Percentiles rank a stretch among this genome's conserved stretches.
Conservation (phyloP, 2,329 filamentous ascomycete genomes). For the Emmonsia crescens region DNA sequence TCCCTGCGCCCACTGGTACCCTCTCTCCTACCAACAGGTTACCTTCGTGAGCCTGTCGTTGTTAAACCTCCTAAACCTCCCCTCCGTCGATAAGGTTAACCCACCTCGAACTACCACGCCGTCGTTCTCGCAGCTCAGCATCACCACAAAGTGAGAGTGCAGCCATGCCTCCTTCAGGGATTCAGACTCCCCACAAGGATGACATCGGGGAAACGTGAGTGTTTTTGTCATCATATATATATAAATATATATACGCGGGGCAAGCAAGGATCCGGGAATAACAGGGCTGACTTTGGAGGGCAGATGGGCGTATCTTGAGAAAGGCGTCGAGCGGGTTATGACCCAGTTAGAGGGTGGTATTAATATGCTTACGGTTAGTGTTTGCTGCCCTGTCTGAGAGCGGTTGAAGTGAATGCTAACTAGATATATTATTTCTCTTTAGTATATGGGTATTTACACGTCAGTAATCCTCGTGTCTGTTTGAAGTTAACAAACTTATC, state of each 20-base stretch:
- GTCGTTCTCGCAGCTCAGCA: conserved; percentile 1
- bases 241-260: neutral
- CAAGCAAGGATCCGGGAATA: neutral
- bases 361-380: conserved; percentile 72
- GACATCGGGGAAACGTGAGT: conserved; percentile 53
- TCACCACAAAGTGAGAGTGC: neutral
- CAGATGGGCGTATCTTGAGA: conserved; percentile 84
- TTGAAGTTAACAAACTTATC: neutral
- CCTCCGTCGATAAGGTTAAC: neutral
- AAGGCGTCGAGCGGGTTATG: conserved; percentile 88
- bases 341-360: conserved; percentile 80
- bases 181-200: conserved; percentile 44
- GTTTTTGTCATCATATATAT: neutral
- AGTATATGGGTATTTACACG: conserved; percentile 98
- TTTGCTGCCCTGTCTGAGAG: neutral
- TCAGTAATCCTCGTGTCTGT: conserved; percentile 29
- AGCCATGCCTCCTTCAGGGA: conserved; percentile 29
- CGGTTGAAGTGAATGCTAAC: conserved; percentile 11
- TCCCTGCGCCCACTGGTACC: neutral
- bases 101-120: neutral
- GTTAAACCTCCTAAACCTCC: neutral
- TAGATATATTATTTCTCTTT: conserved; percentile 11
- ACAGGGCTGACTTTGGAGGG: neutral
- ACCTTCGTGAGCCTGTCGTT: neutral
- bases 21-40: neutral